Percentiles rank a stretch among this genome's conserved stretches.
phyloP scores from a whole-genome alignment of 2,329 filamentous ascomycete genomes.

The Balansia obtecta region DNA sequence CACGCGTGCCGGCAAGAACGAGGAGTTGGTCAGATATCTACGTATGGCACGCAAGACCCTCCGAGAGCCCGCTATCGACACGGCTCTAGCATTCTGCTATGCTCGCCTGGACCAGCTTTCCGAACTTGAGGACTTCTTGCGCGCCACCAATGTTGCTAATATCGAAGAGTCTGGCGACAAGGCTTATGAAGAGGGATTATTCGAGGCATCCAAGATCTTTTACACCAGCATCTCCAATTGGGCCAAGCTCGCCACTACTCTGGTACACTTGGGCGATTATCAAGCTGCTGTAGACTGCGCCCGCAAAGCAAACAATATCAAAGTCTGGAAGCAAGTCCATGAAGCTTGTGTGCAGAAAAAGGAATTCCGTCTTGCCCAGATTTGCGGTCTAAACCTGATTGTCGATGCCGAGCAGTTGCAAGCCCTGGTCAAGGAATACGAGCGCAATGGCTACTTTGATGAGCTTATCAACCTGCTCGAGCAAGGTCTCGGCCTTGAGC shows the following conservation, averaged over 20 bases:
- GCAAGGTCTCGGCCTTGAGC: conserved; percentile 85
- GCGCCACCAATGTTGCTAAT: conserved; percentile 86
- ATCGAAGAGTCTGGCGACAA: conserved; percentile 96
- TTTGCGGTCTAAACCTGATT: conserved; percentile 95
- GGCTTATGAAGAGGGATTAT: conserved; percentile 86
- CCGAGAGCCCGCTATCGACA: conserved; percentile 87
- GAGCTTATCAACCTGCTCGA: conserved; percentile 92
- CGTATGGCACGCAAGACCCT: conserved; percentile 96
- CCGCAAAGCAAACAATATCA: conserved; percentile 96
- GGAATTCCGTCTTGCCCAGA: conserved; percentile 96
- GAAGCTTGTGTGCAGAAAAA: conserved; percentile 94
- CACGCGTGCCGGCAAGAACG: conserved; percentile 91
- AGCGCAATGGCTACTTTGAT: conserved; percentile 94
- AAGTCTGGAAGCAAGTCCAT: conserved; percentile 98
- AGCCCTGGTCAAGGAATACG: conserved; percentile 90
- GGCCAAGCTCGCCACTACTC: conserved; percentile 94
- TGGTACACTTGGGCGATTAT: conserved; percentile 95
- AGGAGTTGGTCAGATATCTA: conserved; percentile 91
- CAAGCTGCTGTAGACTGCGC: conserved; percentile 96
- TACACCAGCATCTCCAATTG: conserved; percentile 98
- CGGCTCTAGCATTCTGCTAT: conserved; percentile 84
- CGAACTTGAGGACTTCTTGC: conserved; percentile 93
- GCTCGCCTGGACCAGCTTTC: conserved; percentile 82
- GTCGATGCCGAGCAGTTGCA: conserved; percentile 93
- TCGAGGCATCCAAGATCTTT: conserved; percentile 97